Conservation (phyloP, 495 filamentous ascomycete species). For the Cryomyces minteri region DNA sequence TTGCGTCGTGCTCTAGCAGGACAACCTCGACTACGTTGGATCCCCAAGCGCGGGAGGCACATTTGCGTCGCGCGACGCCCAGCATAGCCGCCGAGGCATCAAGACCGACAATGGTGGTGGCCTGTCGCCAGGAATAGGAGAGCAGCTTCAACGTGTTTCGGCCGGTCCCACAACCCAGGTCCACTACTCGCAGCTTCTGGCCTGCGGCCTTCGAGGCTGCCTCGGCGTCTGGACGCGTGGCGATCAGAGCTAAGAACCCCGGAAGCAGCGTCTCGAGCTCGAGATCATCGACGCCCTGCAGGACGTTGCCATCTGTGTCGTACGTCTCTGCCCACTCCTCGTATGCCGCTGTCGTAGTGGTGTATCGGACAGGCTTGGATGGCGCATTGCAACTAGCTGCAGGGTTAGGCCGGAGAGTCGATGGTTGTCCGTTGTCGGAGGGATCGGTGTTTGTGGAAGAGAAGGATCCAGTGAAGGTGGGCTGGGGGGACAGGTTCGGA, state of each 20-base stretch:
- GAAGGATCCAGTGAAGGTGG: neutral
- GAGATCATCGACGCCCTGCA: conserved; percentile 48
- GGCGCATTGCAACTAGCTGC: neutral
- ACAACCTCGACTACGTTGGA: conserved; percentile 4
- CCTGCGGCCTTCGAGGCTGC: conserved; percentile 1
- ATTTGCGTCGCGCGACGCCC: conserved; percentile 28
- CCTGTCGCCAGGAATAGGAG: conserved; percentile 6
- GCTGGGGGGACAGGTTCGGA: neutral
- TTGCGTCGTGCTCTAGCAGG: conserved; percentile 21
- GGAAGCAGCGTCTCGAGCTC: conserved; percentile 38
- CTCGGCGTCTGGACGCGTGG: neutral
- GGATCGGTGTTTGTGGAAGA: conserved; percentile 2
- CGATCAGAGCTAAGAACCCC: conserved; percentile 22
- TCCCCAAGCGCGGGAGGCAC: conserved; percentile 1
- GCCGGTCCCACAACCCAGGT: conserved; percentile 55
- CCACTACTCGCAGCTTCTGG: conserved; percentile 24
- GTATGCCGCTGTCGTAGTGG: conserved; percentile 25
- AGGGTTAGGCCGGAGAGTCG: neutral
- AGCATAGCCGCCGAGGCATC: conserved; percentile 36
- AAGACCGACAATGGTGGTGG: conserved; percentile 23
- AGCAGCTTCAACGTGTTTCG: conserved; percentile 45
- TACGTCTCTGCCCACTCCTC: conserved; percentile 36
- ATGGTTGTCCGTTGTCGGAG: neutral
- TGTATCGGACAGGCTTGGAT: conserved; percentile 11
- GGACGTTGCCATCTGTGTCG: conserved; percentile 56